Evolutionary conservation across 2,329 filamentous ascomycete genomes (phyloP).

Genomic region (Coniosporium tulheliwenetii): DNA sequence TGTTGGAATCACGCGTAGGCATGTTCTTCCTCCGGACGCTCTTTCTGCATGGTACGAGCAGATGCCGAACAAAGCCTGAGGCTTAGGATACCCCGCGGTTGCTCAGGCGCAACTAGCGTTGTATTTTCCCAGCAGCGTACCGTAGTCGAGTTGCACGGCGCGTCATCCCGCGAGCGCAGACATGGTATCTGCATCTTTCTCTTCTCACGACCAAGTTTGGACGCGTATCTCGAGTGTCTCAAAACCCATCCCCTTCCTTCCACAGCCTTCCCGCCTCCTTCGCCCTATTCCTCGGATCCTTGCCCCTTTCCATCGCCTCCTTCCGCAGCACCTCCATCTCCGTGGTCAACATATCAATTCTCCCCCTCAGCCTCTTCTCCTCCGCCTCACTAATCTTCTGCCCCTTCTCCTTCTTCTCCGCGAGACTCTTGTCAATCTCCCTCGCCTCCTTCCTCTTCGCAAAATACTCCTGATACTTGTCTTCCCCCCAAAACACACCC

Average conservation of each 20-base stretch:
- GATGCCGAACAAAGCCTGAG: too few species aligned
- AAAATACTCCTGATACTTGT: constrained; percentile 32
- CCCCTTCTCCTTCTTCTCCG: constrained; percentile 11
- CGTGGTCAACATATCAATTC: constrained; percentile 26
- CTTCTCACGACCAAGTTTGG: too few species aligned
- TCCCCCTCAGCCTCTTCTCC: constrained; percentile 21
- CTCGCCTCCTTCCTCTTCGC: constrained; percentile 26
- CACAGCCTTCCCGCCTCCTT: constrained; percentile 15
- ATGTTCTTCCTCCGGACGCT: too few species aligned
- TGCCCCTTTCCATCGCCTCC: constrained; percentile 33
- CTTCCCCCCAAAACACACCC: constrained; percentile 41
- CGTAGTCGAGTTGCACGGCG: too few species aligned
- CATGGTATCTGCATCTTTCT: too few species aligned
- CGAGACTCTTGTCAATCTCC: constrained; percentile 15
- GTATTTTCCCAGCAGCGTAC: too few species aligned
- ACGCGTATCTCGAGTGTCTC: constrained; percentile 5
- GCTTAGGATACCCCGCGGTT: too few species aligned
- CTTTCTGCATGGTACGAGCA: too few species aligned
- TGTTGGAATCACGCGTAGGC: too few species aligned
- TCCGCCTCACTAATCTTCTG: constrained; percentile 25
- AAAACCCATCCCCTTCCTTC: constrained; percentile 41
- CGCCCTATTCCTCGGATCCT: constrained; percentile 32
- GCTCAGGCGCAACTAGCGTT: too few species aligned
- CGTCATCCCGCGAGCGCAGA: too few species aligned
- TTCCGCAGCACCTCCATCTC: constrained; percentile 26